Percentiles rank a stretch among this genome's conserved stretches.
These are phyloP conservation scores for Herpetomonas muscarum DNA, from an alignment of 208 protist species.

Conservation along the genomic window DNA sequence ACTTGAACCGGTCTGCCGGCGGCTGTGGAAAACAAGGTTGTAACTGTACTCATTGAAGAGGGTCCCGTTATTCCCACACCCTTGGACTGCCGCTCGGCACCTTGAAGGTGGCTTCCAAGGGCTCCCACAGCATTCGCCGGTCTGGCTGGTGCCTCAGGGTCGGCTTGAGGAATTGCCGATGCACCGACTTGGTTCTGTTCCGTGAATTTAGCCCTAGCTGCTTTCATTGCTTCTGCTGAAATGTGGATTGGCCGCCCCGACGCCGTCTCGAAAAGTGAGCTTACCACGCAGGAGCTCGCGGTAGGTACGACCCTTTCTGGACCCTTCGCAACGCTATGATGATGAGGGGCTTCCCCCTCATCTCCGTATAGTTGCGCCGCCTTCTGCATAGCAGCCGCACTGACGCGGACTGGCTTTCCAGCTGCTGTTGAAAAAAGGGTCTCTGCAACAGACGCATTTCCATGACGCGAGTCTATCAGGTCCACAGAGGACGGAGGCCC, in stretches of 20 bases:
- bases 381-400: constrained; percentile 12
- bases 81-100: too few relatives aligned
- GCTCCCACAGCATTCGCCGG: too few relatives aligned
- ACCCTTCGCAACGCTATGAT: too few relatives aligned
- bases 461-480: background rate
- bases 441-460: background rate
- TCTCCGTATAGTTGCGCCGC: constrained; percentile 11
- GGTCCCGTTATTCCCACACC: too few relatives aligned
- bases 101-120: too few relatives aligned
- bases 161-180: too few relatives aligned
- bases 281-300: constrained; percentile 3
- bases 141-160: too few relatives aligned
- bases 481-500: too few relatives aligned
- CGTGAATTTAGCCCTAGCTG: constrained; percentile 7
- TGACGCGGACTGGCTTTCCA: constrained; percentile 27
- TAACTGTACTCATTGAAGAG: too few relatives aligned
- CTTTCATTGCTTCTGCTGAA: constrained; percentile 15
- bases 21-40: constrained; percentile 12
- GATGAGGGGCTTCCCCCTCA: constrained; percentile 6
- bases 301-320: background rate
- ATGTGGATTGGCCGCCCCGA: constrained; percentile 30
- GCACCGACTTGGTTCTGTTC: constrained; percentile 3
- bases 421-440: constrained; percentile 35
- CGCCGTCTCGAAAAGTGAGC: constrained; percentile 38
- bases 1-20: constrained; percentile 10